Evolutionary conservation across 768 basidiomycete genomes (phyloP).

Genomic region (Amanita polypyramis): DNA sequence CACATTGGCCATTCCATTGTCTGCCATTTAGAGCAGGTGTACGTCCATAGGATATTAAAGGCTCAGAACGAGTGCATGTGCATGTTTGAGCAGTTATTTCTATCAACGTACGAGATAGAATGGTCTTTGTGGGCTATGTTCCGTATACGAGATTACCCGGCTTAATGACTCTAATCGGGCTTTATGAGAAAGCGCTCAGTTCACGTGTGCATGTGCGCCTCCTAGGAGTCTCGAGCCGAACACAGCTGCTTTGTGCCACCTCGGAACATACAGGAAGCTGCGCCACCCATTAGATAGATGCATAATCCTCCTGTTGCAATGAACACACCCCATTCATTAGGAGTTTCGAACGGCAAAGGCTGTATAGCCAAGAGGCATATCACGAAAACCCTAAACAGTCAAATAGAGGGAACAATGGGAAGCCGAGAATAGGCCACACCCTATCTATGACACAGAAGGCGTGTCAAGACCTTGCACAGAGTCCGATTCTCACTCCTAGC

Average conservation of each 20-base stretch:
- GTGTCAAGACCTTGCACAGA: not conserved
- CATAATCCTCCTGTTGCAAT: not conserved
- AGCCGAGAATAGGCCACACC: not conserved
- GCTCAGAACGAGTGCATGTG: not conserved
- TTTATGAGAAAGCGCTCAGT: not conserved
- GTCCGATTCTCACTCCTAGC: not conserved
- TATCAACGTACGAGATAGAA: not conserved
- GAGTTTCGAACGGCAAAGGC: not conserved
- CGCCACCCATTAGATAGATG: not conserved
- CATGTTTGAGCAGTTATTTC: not conserved
- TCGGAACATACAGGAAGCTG: not conserved
- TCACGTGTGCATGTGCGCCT: not conserved
- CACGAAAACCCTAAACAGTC: not conserved
- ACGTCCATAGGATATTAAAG: constrained; percentile 1
- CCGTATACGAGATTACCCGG: not conserved
- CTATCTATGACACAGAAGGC: not conserved
- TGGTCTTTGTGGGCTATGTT: not conserved
- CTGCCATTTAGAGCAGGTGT: not conserved
- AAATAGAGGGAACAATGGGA: not conserved
- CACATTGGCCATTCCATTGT: constrained; percentile 5
- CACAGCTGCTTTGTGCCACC: not conserved
- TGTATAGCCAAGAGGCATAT: not conserved
- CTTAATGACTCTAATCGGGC: not conserved
- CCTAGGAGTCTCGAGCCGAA: not conserved
- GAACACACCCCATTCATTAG: not conserved